Evolutionary conservation across 2,329 filamentous ascomycete species (phyloP).

Genomic region (Xylariaceae sp.): DNA sequence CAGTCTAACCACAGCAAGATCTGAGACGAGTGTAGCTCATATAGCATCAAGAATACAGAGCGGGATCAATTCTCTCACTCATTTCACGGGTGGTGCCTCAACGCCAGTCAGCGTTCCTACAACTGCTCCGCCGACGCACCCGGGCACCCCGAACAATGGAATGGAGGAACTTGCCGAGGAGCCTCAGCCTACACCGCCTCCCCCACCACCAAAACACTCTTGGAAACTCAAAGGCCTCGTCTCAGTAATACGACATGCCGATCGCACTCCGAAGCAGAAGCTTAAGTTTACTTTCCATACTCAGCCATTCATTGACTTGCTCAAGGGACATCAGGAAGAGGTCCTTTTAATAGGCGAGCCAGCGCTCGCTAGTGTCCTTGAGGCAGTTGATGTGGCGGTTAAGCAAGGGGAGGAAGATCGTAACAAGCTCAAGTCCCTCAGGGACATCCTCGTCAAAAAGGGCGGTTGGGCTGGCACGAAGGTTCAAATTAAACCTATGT

Average conservation of each 20-base stretch:
- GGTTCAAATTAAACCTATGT: conserved; percentile 99
- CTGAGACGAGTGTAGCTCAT: conserved; percentile 23
- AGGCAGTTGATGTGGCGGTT: conserved; percentile 78
- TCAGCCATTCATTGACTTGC: conserved; percentile 86
- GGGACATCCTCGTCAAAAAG: conserved; percentile 86
- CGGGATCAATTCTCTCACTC: conserved; percentile 32
- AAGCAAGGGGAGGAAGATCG: conserved; percentile 75
- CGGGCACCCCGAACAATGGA: conserved; percentile 34
- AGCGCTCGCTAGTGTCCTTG: conserved; percentile 79
- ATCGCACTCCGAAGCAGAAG: conserved; percentile 97
- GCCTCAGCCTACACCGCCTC: conserved; percentile 50
- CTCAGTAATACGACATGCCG: conserved; percentile 90
- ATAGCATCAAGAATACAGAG: conserved; percentile 34
- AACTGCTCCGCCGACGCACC: conserved; percentile 35
- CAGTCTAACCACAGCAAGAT: conserved; percentile 19
- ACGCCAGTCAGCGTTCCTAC: conserved; percentile 33
- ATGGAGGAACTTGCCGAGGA: conserved; percentile 24
- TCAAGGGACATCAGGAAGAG: conserved; percentile 94
- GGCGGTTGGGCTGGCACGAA: conserved; percentile 93
- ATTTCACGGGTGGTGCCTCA: conserved; percentile 28
- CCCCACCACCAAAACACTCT: conserved; percentile 75
- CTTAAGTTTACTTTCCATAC: conserved; percentile 99
- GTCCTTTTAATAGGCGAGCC: conserved; percentile 89
- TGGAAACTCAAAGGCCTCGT: conserved; percentile 99
- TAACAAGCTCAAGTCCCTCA: conserved; percentile 77